Evolutionary conservation across 2,329 filamentous ascomycete species (phyloP).

Genomic region (Coniosporium tulheliwenetii): DNA sequence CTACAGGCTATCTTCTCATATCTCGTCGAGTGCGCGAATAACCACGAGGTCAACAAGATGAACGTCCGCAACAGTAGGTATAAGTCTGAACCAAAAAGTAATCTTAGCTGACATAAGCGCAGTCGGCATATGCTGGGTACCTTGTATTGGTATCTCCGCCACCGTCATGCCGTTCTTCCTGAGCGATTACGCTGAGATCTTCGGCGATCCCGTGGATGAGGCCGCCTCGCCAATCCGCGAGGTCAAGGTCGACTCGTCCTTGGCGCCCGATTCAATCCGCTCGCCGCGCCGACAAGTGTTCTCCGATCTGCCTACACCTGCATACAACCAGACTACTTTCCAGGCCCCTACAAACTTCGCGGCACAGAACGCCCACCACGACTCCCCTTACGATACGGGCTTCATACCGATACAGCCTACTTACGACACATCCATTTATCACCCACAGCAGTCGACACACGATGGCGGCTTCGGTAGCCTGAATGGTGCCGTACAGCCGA

Average conservation of each 20-base stretch:
- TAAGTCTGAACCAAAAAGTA: background rate
- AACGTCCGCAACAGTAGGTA: conserved; percentile 62
- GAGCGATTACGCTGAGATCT: conserved; percentile 78
- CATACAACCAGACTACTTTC: conserved; percentile 43
- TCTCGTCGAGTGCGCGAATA: conserved; percentile 82
- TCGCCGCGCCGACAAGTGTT: conserved; percentile 52
- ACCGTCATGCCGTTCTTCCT: conserved; percentile 89
- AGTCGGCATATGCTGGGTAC: conserved; percentile 95
- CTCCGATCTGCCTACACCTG: conserved; percentile 48
- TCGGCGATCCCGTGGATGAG: conserved; percentile 52
- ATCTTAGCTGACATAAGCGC: background rate
- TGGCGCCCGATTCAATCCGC: conserved; percentile 41
- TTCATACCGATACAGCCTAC: conserved; percentile 15
- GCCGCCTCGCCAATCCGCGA: conserved; percentile 29
- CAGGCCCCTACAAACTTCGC: conserved; percentile 1
- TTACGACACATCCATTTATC: conserved; percentile 5
- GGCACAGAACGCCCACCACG: background rate
- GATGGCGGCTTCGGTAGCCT: conserved; percentile 15
- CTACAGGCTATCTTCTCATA: conserved; percentile 77
- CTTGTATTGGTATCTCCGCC: conserved; percentile 88
- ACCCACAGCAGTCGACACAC: conserved; percentile 14
- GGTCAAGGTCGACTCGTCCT: conserved; percentile 22
- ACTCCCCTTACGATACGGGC: conserved; percentile 8
- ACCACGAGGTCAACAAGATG: conserved; percentile 90
- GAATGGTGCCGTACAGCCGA: background rate